phyloP scores from a whole-genome alignment of 2,329 filamentous ascomycete species.

The Alternaria ethzedia region DNA sequence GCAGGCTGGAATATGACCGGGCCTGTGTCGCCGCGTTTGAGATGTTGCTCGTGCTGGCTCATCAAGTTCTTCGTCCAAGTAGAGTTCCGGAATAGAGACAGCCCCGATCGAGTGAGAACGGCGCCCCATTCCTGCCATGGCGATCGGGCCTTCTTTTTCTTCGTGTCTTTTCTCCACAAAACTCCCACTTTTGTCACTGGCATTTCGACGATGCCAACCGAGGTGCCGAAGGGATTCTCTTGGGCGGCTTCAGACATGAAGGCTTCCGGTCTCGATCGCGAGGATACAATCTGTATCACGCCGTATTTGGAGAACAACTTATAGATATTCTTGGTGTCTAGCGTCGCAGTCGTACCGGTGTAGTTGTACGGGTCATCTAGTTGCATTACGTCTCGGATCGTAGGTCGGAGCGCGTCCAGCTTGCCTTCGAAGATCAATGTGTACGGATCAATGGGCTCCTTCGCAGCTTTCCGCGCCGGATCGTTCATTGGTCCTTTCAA shows the following conservation, averaged over 20 bases:
- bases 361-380: constrained; percentile 93
- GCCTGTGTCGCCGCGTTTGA: constrained; percentile 76
- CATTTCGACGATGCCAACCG: constrained; percentile 90
- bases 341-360: constrained; percentile 73
- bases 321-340: constrained; percentile 83
- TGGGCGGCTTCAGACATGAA: constrained; percentile 90
- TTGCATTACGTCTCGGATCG: constrained; percentile 88
- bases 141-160: constrained; percentile 91
- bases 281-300: constrained; percentile 92
- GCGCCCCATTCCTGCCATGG: constrained; percentile 99
- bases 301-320: constrained; percentile 90
- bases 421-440: constrained; percentile 91
- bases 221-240: constrained; percentile 81
- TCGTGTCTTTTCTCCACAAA: constrained; percentile 90
- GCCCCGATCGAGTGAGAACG: constrained; percentile 91
- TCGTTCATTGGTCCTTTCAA: constrained; percentile 66
- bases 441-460: constrained; percentile 94
- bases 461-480: constrained; percentile 67
- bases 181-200: constrained; percentile 96
- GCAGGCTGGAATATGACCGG: constrained; percentile 91
- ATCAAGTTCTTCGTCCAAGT: constrained; percentile 91
- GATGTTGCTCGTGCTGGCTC: constrained; percentile 82
- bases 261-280: constrained; percentile 89
- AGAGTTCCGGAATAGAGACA: constrained; percentile 95
- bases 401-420: constrained; percentile 80